A percentile compares a stretch with the other conserved stretches of the same genome.
phyloP scores from a whole-genome alignment of 257 asterid genomes.

The Gynochthodes officinalis region DNA sequence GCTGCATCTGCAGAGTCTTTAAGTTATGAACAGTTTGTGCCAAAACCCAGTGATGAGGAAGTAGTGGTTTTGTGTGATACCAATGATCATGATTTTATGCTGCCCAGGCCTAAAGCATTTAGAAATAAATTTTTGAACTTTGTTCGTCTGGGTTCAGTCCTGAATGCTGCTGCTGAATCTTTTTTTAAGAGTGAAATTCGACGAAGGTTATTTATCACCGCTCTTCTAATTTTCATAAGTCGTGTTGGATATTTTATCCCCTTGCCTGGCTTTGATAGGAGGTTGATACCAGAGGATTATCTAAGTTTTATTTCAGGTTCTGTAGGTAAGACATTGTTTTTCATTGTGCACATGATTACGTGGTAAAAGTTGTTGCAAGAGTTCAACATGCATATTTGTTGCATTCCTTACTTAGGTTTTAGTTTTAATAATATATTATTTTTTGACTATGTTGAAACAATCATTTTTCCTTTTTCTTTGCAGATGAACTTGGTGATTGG shows the following conservation, averaged over 20 bases:
- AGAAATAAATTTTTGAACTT: constrained; percentile 72
- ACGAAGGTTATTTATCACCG: constrained; percentile 87
- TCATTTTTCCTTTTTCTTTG: constrained; percentile 17
- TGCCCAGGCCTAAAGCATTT: constrained; percentile 41
- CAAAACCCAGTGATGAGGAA: constrained; percentile 29
- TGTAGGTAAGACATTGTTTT: constrained; percentile 50
- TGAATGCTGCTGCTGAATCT: constrained; percentile 70
- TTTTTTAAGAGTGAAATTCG: constrained; percentile 98
- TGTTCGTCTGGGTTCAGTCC: constrained; percentile 64
- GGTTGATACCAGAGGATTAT: constrained; percentile 85
- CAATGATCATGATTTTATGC: constrained; percentile 21
- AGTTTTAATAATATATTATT: background rate
- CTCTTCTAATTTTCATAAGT: constrained; percentile 63
- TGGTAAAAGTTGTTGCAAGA: background rate
- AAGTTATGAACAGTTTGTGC: constrained; percentile 38
- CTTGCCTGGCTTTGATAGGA: constrained; percentile 90
- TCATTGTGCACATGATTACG: background rate
- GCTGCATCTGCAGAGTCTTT: constrained; percentile 57
- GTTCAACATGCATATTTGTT: background rate
- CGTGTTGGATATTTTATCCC: constrained; percentile 94
- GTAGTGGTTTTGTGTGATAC: constrained; percentile 19
- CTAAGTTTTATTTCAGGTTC: constrained; percentile 86
- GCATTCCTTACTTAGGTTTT: background rate
- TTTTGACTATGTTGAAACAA: background rate
- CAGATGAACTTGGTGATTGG: constrained; percentile 90